phyloP scores from a whole-genome alignment of 1,139 yeast genomes.

The Geotrichum siamense region DNA sequence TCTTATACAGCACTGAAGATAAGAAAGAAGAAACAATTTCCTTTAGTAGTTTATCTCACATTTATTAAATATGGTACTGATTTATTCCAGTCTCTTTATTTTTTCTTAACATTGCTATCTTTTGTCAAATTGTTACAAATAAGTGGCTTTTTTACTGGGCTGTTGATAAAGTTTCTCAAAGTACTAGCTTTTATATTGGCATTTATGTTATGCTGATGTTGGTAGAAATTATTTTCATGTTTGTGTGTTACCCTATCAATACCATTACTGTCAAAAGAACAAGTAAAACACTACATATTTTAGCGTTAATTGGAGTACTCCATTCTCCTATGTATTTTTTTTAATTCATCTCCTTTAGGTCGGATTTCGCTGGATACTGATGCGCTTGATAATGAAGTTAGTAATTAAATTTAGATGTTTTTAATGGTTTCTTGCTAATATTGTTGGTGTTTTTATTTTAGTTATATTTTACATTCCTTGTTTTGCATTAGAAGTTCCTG shows the following conservation, averaged over 20 bases:
- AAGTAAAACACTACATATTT: slow-evolving; percentile 32
- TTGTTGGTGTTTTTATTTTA: slow-evolving; percentile 58
- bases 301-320: slow-evolving; percentile 54
- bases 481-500: slow-evolving; percentile 64
- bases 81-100: slow-evolving; percentile 41
- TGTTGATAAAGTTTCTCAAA: slow-evolving; percentile 45
- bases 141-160: slow-evolving; percentile 89
- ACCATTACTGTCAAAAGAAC: slow-evolving; percentile 46
- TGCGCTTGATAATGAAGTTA: slow-evolving; percentile 63
- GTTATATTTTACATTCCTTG: slow-evolving; percentile 69
- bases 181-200: slow-evolving; percentile 62
- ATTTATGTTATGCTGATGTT: slow-evolving; percentile 50
- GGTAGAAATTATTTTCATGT: slow-evolving; percentile 35
- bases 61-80: slow-evolving; percentile 53
- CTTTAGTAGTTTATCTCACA: slow-evolving; percentile 40
- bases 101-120: slow-evolving; percentile 45
- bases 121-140: slow-evolving; percentile 57
- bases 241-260: slow-evolving; percentile 42
- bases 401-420: slow-evolving; percentile 37
- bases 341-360: slow-evolving; percentile 65
- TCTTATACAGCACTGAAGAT: slow-evolving; percentile 43
- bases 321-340: slow-evolving; percentile 66
- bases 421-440: slow-evolving; percentile 45
- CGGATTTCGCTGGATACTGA: slow-evolving; percentile 80
- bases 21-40: slow-evolving; percentile 32